Conservation (phyloP, 1,284 basidiomycete genomes). For the Papiliotrema flavescens region DNA sequence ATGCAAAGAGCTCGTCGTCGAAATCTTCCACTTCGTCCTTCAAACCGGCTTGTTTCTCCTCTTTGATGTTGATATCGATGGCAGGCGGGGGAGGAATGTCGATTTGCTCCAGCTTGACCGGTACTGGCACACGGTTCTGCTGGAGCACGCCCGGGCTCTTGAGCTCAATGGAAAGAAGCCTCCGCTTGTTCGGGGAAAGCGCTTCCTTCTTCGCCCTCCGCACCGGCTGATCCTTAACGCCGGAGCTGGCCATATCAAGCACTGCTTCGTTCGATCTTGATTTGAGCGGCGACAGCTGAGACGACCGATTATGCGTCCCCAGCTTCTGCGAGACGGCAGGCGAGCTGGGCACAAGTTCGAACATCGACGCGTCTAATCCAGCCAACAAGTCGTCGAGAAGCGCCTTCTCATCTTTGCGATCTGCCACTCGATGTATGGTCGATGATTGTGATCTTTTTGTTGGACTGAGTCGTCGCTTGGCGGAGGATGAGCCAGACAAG, state of each 20-base stretch:
- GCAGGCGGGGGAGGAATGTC: background rate
- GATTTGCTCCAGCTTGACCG: background rate
- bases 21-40: slow-evolving; percentile 1
- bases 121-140: background rate
- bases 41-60: background rate
- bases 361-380: slow-evolving; percentile 43
- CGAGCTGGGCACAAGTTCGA: slow-evolving; percentile 23
- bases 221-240: background rate
- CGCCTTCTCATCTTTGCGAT: slow-evolving; percentile 37
- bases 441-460: too few species aligned
- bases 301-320: background rate
- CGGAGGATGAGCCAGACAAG: too few species aligned
- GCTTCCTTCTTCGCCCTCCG: background rate
- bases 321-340: slow-evolving; percentile 6
- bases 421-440: background rate
- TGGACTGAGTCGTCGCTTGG: too few species aligned
- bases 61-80: background rate
- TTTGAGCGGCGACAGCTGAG: background rate
- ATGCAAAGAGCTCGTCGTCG: slow-evolving; percentile 30
- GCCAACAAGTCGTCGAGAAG: slow-evolving; percentile 44
- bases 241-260: background rate
- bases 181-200: slow-evolving; percentile 1
- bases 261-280: background rate
- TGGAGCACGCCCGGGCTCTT: background rate
- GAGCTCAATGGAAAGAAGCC: background rate